Percentiles rank a stretch among this genome's conserved stretches.
Conservation (phyloP, 306 rosid species). For the Cucumis sativus region Cucumber_9930_V3 NC_026660.2:10018001-10018500, state of each 20-base stretch:
- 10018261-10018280: not conserved
- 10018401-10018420: not conserved
- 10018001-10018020: not conserved
- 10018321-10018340: not conserved
- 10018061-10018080: not conserved
- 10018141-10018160: not conserved
- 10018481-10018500: too few relatives aligned
- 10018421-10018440: not conserved
- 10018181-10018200: not conserved
- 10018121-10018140: not conserved
- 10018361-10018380: not conserved
- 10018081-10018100: not conserved
- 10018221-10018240: not conserved
- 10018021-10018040: not conserved
- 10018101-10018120: not conserved
- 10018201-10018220: not conserved
- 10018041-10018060: not conserved
- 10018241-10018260: not conserved
- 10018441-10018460: not conserved
- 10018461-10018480: too few relatives aligned
- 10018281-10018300: not conserved
- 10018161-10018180: not conserved
- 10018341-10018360: not conserved
- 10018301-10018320: not conserved
- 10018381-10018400: not conserved